Evolutionary conservation across 805 yeast genomes (phyloP).

Genomic region (Ogataea minuta): DNA sequence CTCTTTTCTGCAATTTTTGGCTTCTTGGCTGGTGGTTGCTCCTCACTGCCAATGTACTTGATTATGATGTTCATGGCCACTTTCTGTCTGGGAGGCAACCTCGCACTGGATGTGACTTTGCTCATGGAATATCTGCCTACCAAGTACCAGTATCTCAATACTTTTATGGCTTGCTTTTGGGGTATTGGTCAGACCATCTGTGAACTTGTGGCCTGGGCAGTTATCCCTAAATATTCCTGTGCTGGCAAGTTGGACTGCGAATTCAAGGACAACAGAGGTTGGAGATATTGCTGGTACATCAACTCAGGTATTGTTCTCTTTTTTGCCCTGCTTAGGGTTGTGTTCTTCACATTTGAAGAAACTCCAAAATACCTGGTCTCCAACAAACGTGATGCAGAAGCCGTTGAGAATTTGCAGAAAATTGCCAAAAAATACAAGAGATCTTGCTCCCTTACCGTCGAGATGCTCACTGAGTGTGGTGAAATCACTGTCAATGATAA

Average conservation of each 20-base stretch:
- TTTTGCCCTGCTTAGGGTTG: constrained; percentile 43
- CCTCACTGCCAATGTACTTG: constrained; percentile 43
- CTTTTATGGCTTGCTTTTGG: constrained; percentile 53
- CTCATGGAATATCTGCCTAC: constrained; percentile 49
- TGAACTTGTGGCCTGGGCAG: constrained; percentile 48
- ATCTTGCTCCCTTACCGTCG: constrained; percentile 38
- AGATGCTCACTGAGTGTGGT: constrained; percentile 41
- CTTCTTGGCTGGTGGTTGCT: constrained; percentile 50
- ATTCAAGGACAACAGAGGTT: constrained; percentile 46
- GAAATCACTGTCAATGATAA: constrained; percentile 12
- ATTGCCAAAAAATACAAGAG: constrained; percentile 44
- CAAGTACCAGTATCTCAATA: constrained; percentile 45
- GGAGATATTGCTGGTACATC: constrained; percentile 52
- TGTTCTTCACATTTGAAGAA: constrained; percentile 43
- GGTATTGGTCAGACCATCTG: constrained; percentile 53
- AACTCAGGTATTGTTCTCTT: constrained; percentile 46
- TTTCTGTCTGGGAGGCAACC: constrained; percentile 51
- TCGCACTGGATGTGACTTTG: constrained; percentile 47
- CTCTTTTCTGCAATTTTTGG: constrained; percentile 44
- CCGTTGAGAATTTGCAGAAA: constrained; percentile 38
- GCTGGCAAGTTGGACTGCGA: constrained; percentile 39
- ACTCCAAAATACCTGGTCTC: constrained; percentile 23
- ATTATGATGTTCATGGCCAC: constrained; percentile 40
- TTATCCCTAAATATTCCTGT: constrained; percentile 47
- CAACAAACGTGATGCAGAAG: constrained; percentile 46